These are phyloP conservation scores for Candida multigemmis DNA, from an alignment of 805 yeast species.

Conservation along the genomic window DNA sequence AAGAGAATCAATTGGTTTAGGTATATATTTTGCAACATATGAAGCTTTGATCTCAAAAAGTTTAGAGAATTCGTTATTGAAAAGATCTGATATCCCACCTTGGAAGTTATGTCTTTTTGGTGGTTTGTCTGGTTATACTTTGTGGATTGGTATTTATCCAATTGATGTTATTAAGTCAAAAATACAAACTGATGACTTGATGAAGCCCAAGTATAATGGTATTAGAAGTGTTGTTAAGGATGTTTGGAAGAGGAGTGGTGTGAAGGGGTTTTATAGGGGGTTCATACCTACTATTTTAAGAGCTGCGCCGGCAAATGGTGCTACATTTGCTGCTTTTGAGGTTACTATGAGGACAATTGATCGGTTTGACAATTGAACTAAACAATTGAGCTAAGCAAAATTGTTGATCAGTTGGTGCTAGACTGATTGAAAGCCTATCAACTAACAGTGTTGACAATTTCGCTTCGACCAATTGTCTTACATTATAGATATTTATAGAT, in stretches of 20 bases:
- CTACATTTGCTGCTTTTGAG: slow-evolving; percentile 92
- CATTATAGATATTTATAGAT: no score
- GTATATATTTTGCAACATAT: slow-evolving; percentile 80
- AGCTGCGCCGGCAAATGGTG: slow-evolving; percentile 98
- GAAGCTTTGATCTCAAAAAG: slow-evolving; percentile 78
- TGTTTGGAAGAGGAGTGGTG: slow-evolving; percentile 51
- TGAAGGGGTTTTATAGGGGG: slow-evolving; percentile 80
- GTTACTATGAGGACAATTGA: slow-evolving; percentile 63
- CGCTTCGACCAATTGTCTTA: no score
- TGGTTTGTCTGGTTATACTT: slow-evolving; percentile 81
- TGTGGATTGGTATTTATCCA: slow-evolving; percentile 85
- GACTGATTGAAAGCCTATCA: no score
- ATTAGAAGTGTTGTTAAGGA: slow-evolving; percentile 50
- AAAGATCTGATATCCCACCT: slow-evolving; percentile 73
- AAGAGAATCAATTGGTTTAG: slow-evolving; percentile 85
- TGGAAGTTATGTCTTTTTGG: slow-evolving; percentile 84
- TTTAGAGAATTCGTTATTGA: slow-evolving; percentile 29
- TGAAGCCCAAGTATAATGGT: slow-evolving; percentile 49
- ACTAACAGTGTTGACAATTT: no score
- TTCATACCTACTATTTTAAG: slow-evolving; percentile 87
- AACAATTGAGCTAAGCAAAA: no score
- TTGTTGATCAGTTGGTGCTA: no score
- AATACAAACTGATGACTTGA: slow-evolving; percentile 59
- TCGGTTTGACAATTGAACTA: slow-evolving; percentile 11
- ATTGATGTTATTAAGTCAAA: slow-evolving; percentile 86